These are phyloP conservation scores for Staphylotrichum longicolle DNA, from an alignment of 495 filamentous ascomycete species.

Conservation along the genomic window DNA sequence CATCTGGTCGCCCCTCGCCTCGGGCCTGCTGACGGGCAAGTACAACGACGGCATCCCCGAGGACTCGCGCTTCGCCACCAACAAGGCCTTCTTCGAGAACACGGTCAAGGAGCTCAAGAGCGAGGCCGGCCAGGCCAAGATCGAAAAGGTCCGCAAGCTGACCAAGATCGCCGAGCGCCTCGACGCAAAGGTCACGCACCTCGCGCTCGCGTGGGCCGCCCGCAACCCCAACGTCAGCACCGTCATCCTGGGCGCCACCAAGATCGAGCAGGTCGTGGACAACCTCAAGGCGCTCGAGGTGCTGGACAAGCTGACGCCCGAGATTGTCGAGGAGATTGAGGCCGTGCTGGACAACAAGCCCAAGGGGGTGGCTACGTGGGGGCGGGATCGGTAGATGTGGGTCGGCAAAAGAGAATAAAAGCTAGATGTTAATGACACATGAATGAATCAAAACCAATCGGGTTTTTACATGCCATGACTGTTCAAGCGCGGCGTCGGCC, in stretches of 20 bases:
- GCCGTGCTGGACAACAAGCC: constrained; percentile 39
- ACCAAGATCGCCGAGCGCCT: constrained; percentile 65
- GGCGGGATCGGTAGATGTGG: constrained; percentile 16
- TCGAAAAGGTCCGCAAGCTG: constrained; percentile 50
- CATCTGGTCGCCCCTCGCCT: constrained; percentile 66
- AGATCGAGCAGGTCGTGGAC: constrained; percentile 66
- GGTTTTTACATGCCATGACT: too few relatives aligned
- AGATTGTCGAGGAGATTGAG: constrained; percentile 71
- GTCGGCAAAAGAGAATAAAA: too few relatives aligned
- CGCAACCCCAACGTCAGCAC: constrained; percentile 73
- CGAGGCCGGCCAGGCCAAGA: constrained; percentile 35
- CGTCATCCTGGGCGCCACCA: constrained; percentile 71
- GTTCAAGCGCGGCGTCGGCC: too few relatives aligned
- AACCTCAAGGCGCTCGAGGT: constrained; percentile 64
- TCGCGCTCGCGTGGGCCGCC: constrained; percentile 71
- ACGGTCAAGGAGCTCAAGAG: constrained; percentile 39
- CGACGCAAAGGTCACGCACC: constrained; percentile 54
- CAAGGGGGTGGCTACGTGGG: constrained; percentile 20
- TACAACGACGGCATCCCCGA: constrained; percentile 68
- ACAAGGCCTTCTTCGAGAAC: constrained; percentile 41
- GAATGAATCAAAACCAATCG: too few relatives aligned
- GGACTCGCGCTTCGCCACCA: constrained; percentile 53
- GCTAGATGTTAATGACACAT: too few relatives aligned
- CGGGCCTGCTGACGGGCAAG: constrained; percentile 72
- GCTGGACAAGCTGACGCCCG: constrained; percentile 62